Evolutionary conservation across 1,284 basidiomycete species (phyloP), one percentile per base, ranked within the genome.

Genomic region (Butyriboletus appendiculatus): DNA sequence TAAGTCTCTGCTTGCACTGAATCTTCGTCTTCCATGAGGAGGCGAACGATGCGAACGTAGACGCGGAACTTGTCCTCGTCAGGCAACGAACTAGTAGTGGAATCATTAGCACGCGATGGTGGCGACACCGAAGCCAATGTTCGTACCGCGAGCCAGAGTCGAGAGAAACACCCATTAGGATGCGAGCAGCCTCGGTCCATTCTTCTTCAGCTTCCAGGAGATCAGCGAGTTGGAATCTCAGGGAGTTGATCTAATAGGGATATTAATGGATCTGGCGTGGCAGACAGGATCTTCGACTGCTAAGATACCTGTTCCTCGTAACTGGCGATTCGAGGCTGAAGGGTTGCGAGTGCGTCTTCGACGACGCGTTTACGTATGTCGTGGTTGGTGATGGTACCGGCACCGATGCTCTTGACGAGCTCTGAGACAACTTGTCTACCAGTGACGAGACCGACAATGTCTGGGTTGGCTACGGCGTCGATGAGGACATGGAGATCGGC

Each of bases 21-120:
- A 64, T 97, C 93, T 67, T 94, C 93, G 39, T 97, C 96, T 77
- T 98, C 96, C 35, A 99, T 81, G n/a, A 96, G 81, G 5, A 99
- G 81, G 20, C 96, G 88, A 35, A 98, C 92, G 61, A 99, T 97
- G 52, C 94, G 90, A 57, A 99, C 88, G 69, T 98, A 96, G 40
- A 97, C 82, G 20, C 83, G 82, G 33, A 98, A 84, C 73, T 95
- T 97, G 57, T 95, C 92, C 56, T 87, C 84, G 68, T 96, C 93
- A 11, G 88, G 78, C 26, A 90, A 80, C 11, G 84, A 79, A 45
- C 90, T 91, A 62, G 44, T 0, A 14, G 33, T 12, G 3, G 4
- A 0, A 11, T 26, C 9, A 44, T 67, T 6, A 59, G 43, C 20
- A 39, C 42, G 37, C 28, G 45, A 56, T 34, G 35, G 15, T 18